phyloP scores from a whole-genome alignment of 805 yeast genomes.

The Zygosaccharomyces bailii region DNA sequence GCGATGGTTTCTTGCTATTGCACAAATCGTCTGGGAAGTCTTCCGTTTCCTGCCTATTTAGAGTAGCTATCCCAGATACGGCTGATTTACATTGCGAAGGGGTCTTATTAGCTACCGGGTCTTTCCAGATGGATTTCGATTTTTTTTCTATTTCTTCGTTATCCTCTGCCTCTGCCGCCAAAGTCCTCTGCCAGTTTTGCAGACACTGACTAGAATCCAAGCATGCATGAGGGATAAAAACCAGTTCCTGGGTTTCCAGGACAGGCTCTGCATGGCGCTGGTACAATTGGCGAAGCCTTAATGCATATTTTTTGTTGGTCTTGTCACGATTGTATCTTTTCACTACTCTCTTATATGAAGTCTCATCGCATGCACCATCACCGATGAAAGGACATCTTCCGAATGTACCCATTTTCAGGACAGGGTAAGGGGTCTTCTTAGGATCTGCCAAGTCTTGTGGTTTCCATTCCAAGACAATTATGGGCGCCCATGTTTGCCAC shows the following conservation, averaged over 20 bases:
- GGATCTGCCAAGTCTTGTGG: slow-evolving; percentile 33
- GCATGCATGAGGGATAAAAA: slow-evolving; percentile 27
- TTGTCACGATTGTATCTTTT: slow-evolving; percentile 35
- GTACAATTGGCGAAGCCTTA: slow-evolving; percentile 31
- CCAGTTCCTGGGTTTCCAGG: slow-evolving; percentile 10
- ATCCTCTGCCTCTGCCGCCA: slow-evolving; percentile 7
- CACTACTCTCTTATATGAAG: slow-evolving; percentile 27
- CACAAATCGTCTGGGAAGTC: slow-evolving; percentile 34
- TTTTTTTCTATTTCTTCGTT: slow-evolving; percentile 30
- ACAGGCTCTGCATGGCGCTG: slow-evolving; percentile 30
- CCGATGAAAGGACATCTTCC: slow-evolving; percentile 84
- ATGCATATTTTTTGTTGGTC: slow-evolving; percentile 31
- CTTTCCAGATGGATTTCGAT: slow-evolving; percentile 40
- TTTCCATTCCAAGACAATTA: slow-evolving; percentile 79
- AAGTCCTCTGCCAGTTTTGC: slow-evolving; percentile 17
- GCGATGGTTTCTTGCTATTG: slow-evolving; percentile 21
- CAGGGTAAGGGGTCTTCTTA: slow-evolving; percentile 40
- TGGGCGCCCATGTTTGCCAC: slow-evolving; percentile 72
- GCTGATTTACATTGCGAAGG: slow-evolving; percentile 7
- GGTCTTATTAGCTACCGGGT: slow-evolving; percentile 9
- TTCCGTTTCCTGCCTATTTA: slow-evolving; percentile 33
- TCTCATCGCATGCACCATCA: slow-evolving; percentile 41
- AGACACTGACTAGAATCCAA: slow-evolving; percentile 23
- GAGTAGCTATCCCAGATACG: slow-evolving; percentile 10
- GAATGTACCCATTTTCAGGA: slow-evolving; percentile 33